Evolutionary conservation across 257 asterid genomes (phyloP), one percentile per base, ranked within the genome.

Genomic region (Ajuga chamaepitys): DNA sequence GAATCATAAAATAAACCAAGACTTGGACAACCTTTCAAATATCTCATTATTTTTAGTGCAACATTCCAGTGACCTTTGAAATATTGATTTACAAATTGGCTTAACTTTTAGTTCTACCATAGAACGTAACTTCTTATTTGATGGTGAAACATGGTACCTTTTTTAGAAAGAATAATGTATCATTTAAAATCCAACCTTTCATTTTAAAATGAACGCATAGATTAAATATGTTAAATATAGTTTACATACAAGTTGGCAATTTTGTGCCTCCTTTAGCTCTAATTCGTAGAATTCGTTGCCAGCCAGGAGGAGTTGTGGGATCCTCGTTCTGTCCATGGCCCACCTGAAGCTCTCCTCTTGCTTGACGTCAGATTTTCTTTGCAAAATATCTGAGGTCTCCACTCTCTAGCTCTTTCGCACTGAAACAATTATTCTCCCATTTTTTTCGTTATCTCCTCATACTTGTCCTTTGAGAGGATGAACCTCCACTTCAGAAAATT

Each of bases 401-500:
- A 92, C 48, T 82, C 86, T 9, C 85, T 78, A 53, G 88, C 93
- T 10, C 62, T 74, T 70, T 89, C 89, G 63, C 95, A 92, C 16
- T 60, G 9, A 62, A 92, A 92, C 45, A 87, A 77, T 11, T 64
- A 22, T 64, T 87, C 87, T 22, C 74, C 67, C 10, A 89, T 81
- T 18, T 25, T 73, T 38, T 82, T 91, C 62, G 95, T 56, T 68
- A 92, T 92, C 53, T 87, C 85, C 54, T 92, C 96, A 2, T 92
- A 92, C 52, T 80, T 87, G 34, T 87, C 80, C 70, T 85, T 87
- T 3, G 86, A 66, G 2, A 95, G 95, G 34, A 88, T 78, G 51
- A 87, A 78, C 77, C 97, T 80, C 97, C 95, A 92, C 75, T 92
- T 85, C 5, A 78, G 84, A 72, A 95, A 89, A 35, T 51, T 61